These are phyloP conservation scores for Ceriops decandra DNA, from an alignment of 345 rosid species.

Conservation along the genomic window DNA sequence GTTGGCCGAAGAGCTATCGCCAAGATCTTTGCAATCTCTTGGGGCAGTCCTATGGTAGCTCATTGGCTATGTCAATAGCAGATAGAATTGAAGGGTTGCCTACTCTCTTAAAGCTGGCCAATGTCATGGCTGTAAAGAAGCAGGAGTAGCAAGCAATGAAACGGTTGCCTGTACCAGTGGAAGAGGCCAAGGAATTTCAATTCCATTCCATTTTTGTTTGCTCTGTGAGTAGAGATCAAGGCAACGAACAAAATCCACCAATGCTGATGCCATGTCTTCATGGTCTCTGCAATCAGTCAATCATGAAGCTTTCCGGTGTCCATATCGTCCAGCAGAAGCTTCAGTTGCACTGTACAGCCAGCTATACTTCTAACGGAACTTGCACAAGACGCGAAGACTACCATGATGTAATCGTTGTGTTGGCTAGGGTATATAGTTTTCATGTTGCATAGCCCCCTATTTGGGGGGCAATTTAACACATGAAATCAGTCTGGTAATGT, in stretches of 20 bases:
- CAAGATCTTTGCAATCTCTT: constrained; percentile 43
- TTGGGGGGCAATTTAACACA: too few relatives aligned
- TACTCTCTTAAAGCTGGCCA: constrained; percentile 59
- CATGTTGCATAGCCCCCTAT: too few relatives aligned
- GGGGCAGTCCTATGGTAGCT: constrained; percentile 49
- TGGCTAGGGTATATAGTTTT: too few relatives aligned
- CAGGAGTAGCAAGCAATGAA: constrained; percentile 63
- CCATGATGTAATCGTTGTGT: too few relatives aligned
- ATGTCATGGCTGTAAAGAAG: constrained; percentile 61
- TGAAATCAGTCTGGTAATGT: background rate
- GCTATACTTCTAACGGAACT: constrained; percentile 36
- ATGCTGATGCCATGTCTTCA: constrained; percentile 64
- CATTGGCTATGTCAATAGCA: constrained; percentile 47
- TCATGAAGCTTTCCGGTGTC: constrained; percentile 67
- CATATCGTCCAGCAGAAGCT: constrained; percentile 56
- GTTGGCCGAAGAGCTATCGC: constrained; percentile 41
- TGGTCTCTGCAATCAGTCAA: constrained; percentile 68
- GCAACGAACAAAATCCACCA: constrained; percentile 62
- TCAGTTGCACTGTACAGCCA: constrained; percentile 44
- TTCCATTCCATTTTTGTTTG: constrained; percentile 72
- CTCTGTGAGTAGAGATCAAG: constrained; percentile 67
- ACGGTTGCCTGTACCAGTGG: constrained; percentile 57
- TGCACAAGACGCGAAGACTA: background rate
- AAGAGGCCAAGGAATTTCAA: constrained; percentile 57
- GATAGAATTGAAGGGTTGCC: constrained; percentile 62